Evolutionary conservation across 257 asterid genomes (phyloP), one percentile per base, ranked within the genome.

Genomic region (Nicotiana knightiana): DNA sequence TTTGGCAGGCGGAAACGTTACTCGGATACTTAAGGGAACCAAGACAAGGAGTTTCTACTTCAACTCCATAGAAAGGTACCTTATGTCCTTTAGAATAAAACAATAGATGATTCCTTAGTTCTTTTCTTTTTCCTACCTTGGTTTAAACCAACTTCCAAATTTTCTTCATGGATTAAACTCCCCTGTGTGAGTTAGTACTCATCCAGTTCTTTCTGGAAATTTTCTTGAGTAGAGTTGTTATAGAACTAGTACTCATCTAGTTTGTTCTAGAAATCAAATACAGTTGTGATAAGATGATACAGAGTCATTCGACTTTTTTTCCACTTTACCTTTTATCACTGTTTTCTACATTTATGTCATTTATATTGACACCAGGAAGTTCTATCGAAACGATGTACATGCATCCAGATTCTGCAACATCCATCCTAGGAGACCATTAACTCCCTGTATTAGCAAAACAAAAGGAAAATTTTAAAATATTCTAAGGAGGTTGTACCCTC

Each of bases 371-470:
- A 55, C 98, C 97, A 0, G 97, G 97, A 80, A 94, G 90, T 88
- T 94, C 98, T 82, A 92, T 62, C 3, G 91, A 88, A 83, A 93
- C 85, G 46, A 88, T 57, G 80, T 89, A 93, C 82, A 33, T 86
- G 80, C 48, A 58, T 82, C 96, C 91, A 54, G 97, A 90, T 88
- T 93, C 98, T 67, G 85, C 91, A 76, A 91, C 89, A 76, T 94
- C 93, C 97, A 91, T 91, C 87, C 85, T 93, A 26, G 97, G 98
- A 28, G 89, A 85, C 95, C 93, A 90, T 79, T 86, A 96, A 75
- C 63, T 51, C 32, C 79, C 79, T 75, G 7, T 16, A 15, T 75
- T 75, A 75, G 63, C 61, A 51, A 75, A 24, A 55, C 16, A 54
- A 61, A 24, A 43, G 17, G 39, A 13, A 6, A 66, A 32, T 3